phyloP scores from a whole-genome alignment of 1,284 basidiomycete species.

The Termitomyces sp. region DNA sequence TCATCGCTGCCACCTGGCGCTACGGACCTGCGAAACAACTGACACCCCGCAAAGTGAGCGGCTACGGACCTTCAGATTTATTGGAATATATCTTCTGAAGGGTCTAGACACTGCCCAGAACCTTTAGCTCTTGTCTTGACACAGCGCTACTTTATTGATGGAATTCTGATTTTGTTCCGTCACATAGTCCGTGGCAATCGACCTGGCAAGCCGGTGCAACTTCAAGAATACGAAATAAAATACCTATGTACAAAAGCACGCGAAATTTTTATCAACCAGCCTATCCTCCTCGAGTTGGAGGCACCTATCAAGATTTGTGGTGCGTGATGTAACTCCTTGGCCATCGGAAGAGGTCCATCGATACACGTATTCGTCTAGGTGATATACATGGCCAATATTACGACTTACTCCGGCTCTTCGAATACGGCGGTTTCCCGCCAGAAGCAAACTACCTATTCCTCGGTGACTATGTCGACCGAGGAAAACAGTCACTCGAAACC shows the following conservation, averaged over 20 bases:
- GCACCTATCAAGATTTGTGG: conserved; percentile 98
- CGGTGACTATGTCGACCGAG: conserved; percentile 93
- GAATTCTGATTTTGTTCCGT: conserved; percentile 17
- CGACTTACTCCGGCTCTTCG: conserved; percentile 89
- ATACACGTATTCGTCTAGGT: conserved; percentile 40
- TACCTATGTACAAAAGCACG: conserved; percentile 92
- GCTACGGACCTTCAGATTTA: neutral
- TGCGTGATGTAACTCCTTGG: conserved; percentile 37
- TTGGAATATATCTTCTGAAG: neutral
- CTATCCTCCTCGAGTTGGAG: conserved; percentile 90
- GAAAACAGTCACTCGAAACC: conserved; percentile 92
- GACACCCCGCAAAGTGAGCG: neutral
- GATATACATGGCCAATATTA: conserved; percentile 97
- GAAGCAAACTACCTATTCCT: conserved; percentile 96
- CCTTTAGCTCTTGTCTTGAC: conserved; percentile 9
- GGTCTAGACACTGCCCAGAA: neutral
- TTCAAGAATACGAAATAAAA: conserved; percentile 96
- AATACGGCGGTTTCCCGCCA: conserved; percentile 93
- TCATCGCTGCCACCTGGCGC: conserved; percentile 15
- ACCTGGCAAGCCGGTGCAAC: conserved; percentile 90
- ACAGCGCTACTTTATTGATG: conserved; percentile 9
- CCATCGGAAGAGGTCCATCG: neutral
- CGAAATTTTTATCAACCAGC: conserved; percentile 95
- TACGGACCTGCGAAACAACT: neutral
- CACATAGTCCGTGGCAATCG: conserved; percentile 83